These are phyloP conservation scores for Blastobotrys peoriensis DNA, from an alignment of 805 yeast genomes.

Conservation along the genomic window DNA sequence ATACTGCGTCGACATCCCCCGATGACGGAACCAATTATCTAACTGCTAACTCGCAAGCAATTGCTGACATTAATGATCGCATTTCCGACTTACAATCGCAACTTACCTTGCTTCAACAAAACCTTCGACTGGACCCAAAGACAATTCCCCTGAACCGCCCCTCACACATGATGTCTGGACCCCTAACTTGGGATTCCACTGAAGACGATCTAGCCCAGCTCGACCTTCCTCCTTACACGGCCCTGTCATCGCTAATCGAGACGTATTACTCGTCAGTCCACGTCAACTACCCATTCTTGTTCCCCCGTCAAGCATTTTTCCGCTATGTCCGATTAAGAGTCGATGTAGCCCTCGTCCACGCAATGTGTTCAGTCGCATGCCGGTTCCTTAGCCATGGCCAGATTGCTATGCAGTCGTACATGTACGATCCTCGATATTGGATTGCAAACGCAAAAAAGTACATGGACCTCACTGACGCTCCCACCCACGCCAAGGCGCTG, in stretches of 20 bases:
- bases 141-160: not conserved
- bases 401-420: conserved; percentile 1
- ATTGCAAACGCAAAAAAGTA: not conserved
- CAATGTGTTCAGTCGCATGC: conserved; percentile 7
- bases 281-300: conserved; percentile 5
- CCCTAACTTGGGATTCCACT: conserved; percentile 2
- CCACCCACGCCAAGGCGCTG: conserved; percentile 1
- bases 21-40: too few relatives aligned
- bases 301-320: conserved; percentile 4
- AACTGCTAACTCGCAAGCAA: not conserved
- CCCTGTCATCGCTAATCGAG: conserved; percentile 3
- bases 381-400: conserved; percentile 3
- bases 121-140: not conserved
- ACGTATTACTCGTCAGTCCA: conserved; percentile 3
- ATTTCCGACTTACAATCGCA: not conserved
- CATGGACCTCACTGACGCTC: not conserved
- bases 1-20: not conserved
- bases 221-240: conserved; percentile 1
- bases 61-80: not conserved
- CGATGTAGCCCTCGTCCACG: conserved; percentile 6
- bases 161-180: not conserved
- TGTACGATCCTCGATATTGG: conserved; percentile 5
- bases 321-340: not conserved
- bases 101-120: not conserved
- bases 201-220: conserved; percentile 1